phyloP scores from a whole-genome alignment of 1,284 basidiomycete genomes.

The Thelephora terrestris region DNA sequence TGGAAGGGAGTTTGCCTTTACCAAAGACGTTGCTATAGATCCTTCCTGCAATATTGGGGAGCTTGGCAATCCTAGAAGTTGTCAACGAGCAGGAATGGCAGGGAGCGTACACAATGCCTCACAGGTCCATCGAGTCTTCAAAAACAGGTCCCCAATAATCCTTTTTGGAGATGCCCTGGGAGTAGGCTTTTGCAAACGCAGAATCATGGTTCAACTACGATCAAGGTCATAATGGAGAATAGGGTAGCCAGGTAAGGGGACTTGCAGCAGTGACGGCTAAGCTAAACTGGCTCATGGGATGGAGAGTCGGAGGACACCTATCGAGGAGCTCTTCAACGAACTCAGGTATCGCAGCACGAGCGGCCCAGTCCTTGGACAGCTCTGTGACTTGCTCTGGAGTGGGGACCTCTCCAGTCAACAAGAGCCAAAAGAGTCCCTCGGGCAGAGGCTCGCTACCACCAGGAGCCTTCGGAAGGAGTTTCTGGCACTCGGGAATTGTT shows the following conservation, averaged over 20 bases:
- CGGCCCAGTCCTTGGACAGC: slow-evolving; percentile 88
- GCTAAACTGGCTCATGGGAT: slow-evolving; percentile 96
- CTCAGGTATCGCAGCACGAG: slow-evolving; percentile 78
- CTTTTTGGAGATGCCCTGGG: slow-evolving; percentile 86
- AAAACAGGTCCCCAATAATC: slow-evolving; percentile 97
- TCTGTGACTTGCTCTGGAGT: slow-evolving; percentile 79
- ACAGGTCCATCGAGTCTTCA: slow-evolving; percentile 96
- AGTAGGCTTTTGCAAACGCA: slow-evolving; percentile 93
- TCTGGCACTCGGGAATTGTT: slow-evolving; percentile 86
- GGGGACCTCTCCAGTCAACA: slow-evolving; percentile 89
- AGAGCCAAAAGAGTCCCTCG: slow-evolving; percentile 92
- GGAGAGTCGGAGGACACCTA: slow-evolving; percentile 85
- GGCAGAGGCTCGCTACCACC: slow-evolving; percentile 88
- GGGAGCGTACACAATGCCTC: slow-evolving; percentile 16
- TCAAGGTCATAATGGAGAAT: slow-evolving; percentile 3
- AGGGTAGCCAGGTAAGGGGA: slow-evolving; percentile 11
- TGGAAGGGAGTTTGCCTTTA: slow-evolving; percentile 80
- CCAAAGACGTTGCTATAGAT: slow-evolving; percentile 95
- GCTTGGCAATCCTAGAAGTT: slow-evolving; percentile 75
- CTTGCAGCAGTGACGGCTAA: slow-evolving; percentile 87
- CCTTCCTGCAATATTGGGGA: slow-evolving; percentile 93
- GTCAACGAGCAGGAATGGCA: slow-evolving; percentile 4
- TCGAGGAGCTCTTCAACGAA: slow-evolving; percentile 93
- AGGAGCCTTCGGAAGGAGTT: slow-evolving; percentile 77
- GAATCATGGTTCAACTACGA: slow-evolving; percentile 89